Evolutionary conservation across 2,329 filamentous ascomycete genomes (phyloP).

Genomic region (Amphichorda felina): DNA sequence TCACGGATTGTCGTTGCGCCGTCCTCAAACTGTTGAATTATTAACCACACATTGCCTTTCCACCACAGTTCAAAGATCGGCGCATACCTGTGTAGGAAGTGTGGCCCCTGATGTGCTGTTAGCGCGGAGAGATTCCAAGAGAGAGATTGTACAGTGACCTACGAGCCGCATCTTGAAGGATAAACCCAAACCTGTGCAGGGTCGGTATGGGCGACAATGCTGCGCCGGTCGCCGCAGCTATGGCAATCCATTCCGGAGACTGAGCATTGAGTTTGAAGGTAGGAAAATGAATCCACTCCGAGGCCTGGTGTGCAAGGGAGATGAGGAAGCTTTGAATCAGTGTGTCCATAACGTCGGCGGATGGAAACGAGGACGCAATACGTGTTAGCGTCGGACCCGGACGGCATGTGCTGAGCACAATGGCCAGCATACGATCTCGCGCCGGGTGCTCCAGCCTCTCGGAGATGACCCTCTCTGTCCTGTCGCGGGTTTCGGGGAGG

Average conservation of each 20-base stretch:
- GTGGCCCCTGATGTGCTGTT: conserved; percentile 1
- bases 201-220: conserved; percentile 43
- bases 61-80: too few relatives aligned
- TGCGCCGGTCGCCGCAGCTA: conserved; percentile 49
- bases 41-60: too few relatives aligned
- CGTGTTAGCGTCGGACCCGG: conserved; percentile 33
- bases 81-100: conserved; percentile 3
- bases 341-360: conserved; percentile 46
- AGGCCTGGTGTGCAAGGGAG: conserved; percentile 41
- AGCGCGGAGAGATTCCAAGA: background rate
- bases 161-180: conserved; percentile 39
- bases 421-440: conserved; percentile 51
- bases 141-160: conserved; percentile 8
- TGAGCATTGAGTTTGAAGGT: conserved; percentile 43
- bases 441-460: conserved; percentile 32
- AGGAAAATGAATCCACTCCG: conserved; percentile 49
- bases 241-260: conserved; percentile 46
- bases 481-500: conserved; percentile 25
- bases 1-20: conserved; percentile 34
- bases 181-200: conserved; percentile 48
- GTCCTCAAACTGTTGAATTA: conserved; percentile 30
- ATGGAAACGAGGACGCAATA: conserved; percentile 50
- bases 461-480: conserved; percentile 24
- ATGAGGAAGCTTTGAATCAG: conserved; percentile 50
- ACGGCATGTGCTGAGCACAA: conserved; percentile 49